Base-by-base conservation (phyloP, 2,329 filamentous ascomycete species). In the Aspergillus texensis region DNA sequence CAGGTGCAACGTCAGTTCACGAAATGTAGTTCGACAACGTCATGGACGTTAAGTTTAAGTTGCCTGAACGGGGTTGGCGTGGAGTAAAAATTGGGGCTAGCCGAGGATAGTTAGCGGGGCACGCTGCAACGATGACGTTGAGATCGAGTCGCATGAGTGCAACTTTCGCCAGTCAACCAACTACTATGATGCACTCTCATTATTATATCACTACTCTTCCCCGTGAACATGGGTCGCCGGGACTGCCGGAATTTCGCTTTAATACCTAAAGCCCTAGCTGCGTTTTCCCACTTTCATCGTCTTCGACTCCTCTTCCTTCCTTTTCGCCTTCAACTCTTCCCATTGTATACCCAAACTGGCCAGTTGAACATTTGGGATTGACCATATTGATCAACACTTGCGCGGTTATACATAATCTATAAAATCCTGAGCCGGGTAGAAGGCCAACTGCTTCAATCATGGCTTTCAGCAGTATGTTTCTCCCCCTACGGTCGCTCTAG, bases 111-210 rank as follows among this genome's bases (percentile, higher is more conserved):
- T 61, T 70, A 71, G 70, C 62, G 61, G 60, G 62, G 63, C 60
- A 57, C 12, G n/a, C 64, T 69, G 65, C 68, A 72, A 72, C 63
- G 56, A 77, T 77, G 75, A 77, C 75, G 74, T 76, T 69, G 71
- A 73, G 70, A 75, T 72, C 24, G 8, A 19, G 28, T 26, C 43
- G 56, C 24, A 62, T 62, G 62, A 63, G 19, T 41, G 39, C 39
- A 41, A 41, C 39, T 41, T 9, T 41, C 39, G 39, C 39, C 39
- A n/a, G 39, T n/a, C 39, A 36, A 36, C 39, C 16, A n/a, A n/a
- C 26, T 28, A 28, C 21, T 12, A 68, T 68, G 63, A 66, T 70
- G 65, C 67, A 59, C 34, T 48, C 66, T 69, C 62, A 66, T 64
- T 48, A 70, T 74, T 73, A 72, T 72, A 73, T 73, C 69, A 70